These are phyloP conservation scores for Fusarium poae DNA, from an alignment of 2,329 filamentous ascomycete genomes.

Conservation along the genomic window DNA sequence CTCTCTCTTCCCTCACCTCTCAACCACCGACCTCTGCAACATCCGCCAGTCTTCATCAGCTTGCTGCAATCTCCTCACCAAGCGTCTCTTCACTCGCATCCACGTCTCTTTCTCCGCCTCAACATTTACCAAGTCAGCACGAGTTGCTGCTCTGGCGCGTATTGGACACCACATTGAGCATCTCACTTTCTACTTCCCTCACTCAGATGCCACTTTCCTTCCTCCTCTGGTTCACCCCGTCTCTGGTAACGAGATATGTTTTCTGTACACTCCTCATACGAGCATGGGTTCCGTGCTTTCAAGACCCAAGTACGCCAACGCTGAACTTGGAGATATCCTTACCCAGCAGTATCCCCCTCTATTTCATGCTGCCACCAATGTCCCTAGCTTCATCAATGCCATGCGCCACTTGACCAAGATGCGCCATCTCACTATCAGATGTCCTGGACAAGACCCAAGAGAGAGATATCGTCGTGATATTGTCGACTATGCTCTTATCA, in stretches of 20 bases:
- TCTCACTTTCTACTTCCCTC: conserved; percentile 81
- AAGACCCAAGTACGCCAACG: conserved; percentile 82
- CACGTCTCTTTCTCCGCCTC: conserved; percentile 78
- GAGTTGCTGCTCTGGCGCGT: conserved; percentile 79
- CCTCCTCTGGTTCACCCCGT: conserved; percentile 84
- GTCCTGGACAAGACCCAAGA: conserved; percentile 76
- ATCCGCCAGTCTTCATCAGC: conserved; percentile 77
- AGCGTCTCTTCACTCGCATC: conserved; percentile 76
- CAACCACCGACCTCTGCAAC: conserved; percentile 66
- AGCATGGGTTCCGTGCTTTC: conserved; percentile 71
- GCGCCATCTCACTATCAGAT: conserved; percentile 80
- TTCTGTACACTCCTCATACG: conserved; percentile 84
- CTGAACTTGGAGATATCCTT: conserved; percentile 82
- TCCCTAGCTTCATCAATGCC: conserved; percentile 84
- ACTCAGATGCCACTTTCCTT: conserved; percentile 82
- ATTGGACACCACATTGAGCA: conserved; percentile 85
- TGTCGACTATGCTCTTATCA: conserved; percentile 91
- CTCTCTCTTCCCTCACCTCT: conserved; percentile 63
- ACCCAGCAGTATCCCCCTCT: conserved; percentile 89
- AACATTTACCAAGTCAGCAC: conserved; percentile 80
- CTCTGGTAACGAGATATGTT: conserved; percentile 82
- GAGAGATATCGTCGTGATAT: conserved; percentile 81
- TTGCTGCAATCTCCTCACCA: conserved; percentile 77
- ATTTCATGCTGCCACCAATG: conserved; percentile 90
- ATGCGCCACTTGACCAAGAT: conserved; percentile 77